Conservation (phyloP, 1,284 basidiomycete species). For the Tilletia horrida region DNA sequence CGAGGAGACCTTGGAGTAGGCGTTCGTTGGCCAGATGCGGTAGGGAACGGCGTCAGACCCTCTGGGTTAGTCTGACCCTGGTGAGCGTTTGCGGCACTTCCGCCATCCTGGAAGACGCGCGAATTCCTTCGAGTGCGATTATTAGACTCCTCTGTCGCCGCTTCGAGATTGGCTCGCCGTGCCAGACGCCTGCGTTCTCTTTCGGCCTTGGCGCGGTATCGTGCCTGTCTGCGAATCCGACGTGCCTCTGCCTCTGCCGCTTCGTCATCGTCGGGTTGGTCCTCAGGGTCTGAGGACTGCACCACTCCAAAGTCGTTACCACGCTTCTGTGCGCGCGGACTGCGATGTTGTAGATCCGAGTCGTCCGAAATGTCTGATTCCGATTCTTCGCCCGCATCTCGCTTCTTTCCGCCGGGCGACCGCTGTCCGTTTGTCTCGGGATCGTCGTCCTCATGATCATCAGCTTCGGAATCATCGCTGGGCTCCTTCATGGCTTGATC, state of each 20-base stretch:
- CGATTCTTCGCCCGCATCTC: not conserved
- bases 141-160: not conserved
- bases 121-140: conserved; percentile 6
- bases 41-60: not conserved
- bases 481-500: conserved; percentile 64
- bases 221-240: conserved; percentile 10
- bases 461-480: conserved; percentile 26
- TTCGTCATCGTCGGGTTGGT: not conserved
- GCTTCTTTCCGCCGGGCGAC: not conserved
- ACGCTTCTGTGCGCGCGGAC: not conserved
- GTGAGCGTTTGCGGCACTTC: not conserved
- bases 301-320: conserved; percentile 8
- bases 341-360: not conserved
- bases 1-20: not conserved
- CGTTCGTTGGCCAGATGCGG: not conserved
- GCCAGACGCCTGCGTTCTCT: conserved; percentile 6
- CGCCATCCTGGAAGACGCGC: conserved; percentile 3
- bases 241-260: conserved; percentile 7
- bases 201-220: not conserved
- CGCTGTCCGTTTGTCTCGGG: conserved; percentile 7
- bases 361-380: conserved; percentile 9
- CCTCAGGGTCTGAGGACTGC: conserved; percentile 8
- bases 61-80: not conserved
- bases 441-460: conserved; percentile 18
- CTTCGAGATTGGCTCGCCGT: conserved; percentile 6